phyloP scores from a whole-genome alignment of 1,284 basidiomycete genomes.

The Baeospora myosura region DNA sequence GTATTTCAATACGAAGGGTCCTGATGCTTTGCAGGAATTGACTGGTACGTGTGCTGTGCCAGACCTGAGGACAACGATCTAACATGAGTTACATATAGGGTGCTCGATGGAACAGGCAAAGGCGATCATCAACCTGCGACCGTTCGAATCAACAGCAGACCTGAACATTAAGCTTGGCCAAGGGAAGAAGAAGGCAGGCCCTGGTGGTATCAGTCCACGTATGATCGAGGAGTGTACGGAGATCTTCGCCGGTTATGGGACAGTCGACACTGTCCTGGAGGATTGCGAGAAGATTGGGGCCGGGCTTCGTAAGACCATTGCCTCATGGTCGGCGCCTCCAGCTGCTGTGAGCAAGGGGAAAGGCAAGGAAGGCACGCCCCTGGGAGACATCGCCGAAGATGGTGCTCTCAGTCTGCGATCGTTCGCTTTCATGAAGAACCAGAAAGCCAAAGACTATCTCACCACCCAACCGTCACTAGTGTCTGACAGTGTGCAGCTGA shows the following conservation, averaged over 20 bases:
- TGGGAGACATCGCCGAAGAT: slow-evolving; percentile 40
- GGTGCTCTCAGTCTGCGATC: slow-evolving; percentile 55
- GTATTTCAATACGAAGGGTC: slow-evolving; percentile 80
- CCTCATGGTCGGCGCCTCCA: slow-evolving; percentile 60
- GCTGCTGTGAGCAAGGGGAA: slow-evolving; percentile 32
- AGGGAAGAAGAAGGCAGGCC: slow-evolving; percentile 74
- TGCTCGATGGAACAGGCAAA: slow-evolving; percentile 80
- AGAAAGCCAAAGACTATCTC: slow-evolving; percentile 58
- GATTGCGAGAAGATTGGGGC: slow-evolving; percentile 85
- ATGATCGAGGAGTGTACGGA: slow-evolving; percentile 88
- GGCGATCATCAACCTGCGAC: slow-evolving; percentile 74
- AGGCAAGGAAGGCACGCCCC: slow-evolving; percentile 30
- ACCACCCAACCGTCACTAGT: slow-evolving; percentile 71
- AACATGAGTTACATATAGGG: slow-evolving; percentile 38
- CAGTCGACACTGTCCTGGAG: slow-evolving; percentile 85
- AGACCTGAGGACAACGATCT: slow-evolving; percentile 5
- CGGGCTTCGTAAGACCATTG: slow-evolving; percentile 59
- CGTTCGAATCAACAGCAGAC: slow-evolving; percentile 76
- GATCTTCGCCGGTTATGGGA: slow-evolving; percentile 85
- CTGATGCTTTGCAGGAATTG: slow-evolving; percentile 78
- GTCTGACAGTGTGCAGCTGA: slow-evolving; percentile 68
- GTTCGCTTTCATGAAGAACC: slow-evolving; percentile 34
- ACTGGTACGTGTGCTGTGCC: slow-evolving; percentile 56
- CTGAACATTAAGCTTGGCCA: slow-evolving; percentile 75
- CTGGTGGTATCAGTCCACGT: slow-evolving; percentile 78